Base-by-base conservation (phyloP, 805 yeast species). In the Ogataea chonburiensis region DNA sequence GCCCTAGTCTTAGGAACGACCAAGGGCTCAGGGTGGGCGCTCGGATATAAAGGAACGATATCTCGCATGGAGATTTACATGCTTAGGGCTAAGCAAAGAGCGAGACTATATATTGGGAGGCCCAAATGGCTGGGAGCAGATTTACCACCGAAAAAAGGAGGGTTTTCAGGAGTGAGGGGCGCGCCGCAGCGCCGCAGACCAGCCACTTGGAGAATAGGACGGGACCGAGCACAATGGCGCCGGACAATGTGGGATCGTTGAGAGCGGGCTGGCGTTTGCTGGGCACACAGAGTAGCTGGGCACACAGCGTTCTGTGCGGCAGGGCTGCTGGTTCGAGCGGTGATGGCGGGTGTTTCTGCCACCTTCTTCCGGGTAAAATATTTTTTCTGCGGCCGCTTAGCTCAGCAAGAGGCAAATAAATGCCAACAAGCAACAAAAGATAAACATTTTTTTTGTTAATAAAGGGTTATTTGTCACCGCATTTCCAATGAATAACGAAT, bases 401-500 rank as follows among this genome's bases (percentile, higher is more conserved):
- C 24, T 35, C 21, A 35, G 34, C 39, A 35, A 35, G 39, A 35
- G 39, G 39, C 39, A 29, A 31, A 30, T 31, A 27, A 37, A 37
- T 30, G 40, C 40, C 36, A 31, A 26, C 40, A 37, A 31, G 36
- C 36, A 37, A 31, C 36, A 37, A 37, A 37, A 37, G 36, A 31
- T 31, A 31, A 24, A 24, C 17, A 25, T 29, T 31, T 24, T 37
- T 30, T 31, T 24, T 26, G 26, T 27, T 34, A 21, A 19, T 22
- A 15, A 22, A 27, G 31, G 31, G 23, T 27, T 34, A 22, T 16
- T 9, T n/a, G 11, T 14, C 28, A 49, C 17, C 24, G n/a, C n/a
- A n/a, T n/a, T n/a, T n/a, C n/a, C n/a, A n/a, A 84, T 85, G 93
- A 85, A 84, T 67, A 81, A 82, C 73, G 95, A 94, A 68, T 93